Evolutionary conservation across 2,329 filamentous ascomycete species (phyloP), one percentile per base, ranked within the genome.

Genomic region (Fusarium sterilihyphosum): DNA sequence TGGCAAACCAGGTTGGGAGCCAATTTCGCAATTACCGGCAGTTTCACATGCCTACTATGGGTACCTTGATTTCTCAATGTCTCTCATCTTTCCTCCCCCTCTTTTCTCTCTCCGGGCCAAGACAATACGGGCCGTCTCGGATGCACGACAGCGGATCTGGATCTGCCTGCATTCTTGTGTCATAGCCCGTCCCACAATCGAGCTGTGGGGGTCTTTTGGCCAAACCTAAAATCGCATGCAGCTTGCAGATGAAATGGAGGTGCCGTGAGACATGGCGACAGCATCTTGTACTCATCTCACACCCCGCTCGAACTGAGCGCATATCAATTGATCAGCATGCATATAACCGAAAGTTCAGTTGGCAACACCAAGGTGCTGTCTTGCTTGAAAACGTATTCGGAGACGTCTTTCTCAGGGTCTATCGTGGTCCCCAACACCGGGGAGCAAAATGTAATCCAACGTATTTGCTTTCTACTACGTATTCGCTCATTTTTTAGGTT

Each of bases 81-180:
- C 29, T 56, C 26, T 26, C 50, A 13, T 58, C 22, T 58, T 63
- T 17, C 2, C 61, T 49, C 24, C 61, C 50, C 61, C 52, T 58
- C 52, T 63, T 63, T 16, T 35, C 61, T 35, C 49, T 14, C 3
- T 20, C 17, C 6, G 26, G 3, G 17, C 31, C 44, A 41, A 52
- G n/a, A 8, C 18, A 46, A 40, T 2, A 31, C 33, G 50, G 20
- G 20, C 60, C 50, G 50, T 13, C 5, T 29, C 60, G 33, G 10
- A 63, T 63, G 60, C 49, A 63, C 11, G 7, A 17, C 35, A 20
- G 9, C 52, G 26, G 41, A 58, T 58, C 40, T 26, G 52, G 52
- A 40, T 57, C 20, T 35, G n/a, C 35, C 35, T 41, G 61, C 52
- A 49, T 20, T 13, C 4, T 26, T 38, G 35, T 33, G 43, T 58